These are phyloP conservation scores for Boletus barrowsii DNA, from an alignment of 768 basidiomycete genomes.

Conservation along the genomic window DNA sequence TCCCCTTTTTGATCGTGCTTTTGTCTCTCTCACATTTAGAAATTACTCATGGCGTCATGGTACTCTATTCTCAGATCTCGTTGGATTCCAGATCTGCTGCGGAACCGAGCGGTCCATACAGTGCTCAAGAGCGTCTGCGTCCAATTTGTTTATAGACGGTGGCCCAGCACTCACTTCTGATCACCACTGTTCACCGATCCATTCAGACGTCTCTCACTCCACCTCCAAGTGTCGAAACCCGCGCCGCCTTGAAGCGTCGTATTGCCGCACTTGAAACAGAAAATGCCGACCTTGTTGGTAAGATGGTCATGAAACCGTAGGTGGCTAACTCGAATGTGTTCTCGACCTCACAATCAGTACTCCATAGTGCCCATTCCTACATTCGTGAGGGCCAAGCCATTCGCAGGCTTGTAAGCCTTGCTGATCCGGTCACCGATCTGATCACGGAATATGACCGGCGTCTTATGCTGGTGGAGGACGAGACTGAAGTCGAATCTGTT, in stretches of 20 bases:
- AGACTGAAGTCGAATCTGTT: background rate
- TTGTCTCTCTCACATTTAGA: no score
- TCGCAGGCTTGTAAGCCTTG: slow-evolving; percentile 7
- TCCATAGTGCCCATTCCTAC: slow-evolving; percentile 2
- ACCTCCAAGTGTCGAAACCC: background rate
- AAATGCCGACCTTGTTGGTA: background rate
- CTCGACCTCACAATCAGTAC: no score
- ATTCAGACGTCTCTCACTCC: background rate
- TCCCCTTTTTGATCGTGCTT: no score
- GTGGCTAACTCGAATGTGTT: background rate
- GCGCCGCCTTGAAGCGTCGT: background rate
- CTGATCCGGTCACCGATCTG: background rate
- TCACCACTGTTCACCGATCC: no score
- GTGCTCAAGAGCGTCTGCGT: no score
- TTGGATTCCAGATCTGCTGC: no score
- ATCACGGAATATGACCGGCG: slow-evolving; percentile 7
- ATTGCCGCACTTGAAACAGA: slow-evolving; percentile 8
- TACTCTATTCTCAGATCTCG: no score
- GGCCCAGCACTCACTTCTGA: no score
- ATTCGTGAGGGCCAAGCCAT: slow-evolving; percentile 4
- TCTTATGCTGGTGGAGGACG: background rate
- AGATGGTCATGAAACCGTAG: background rate
- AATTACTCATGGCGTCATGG: no score
- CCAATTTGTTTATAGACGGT: no score
- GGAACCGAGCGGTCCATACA: no score